A percentile compares a stretch with the other conserved stretches of the same genome.
phyloP scores from a whole-genome alignment of 225 moss, liverwort and hornwort genomes.

The Lunularia cruciata region DNA sequence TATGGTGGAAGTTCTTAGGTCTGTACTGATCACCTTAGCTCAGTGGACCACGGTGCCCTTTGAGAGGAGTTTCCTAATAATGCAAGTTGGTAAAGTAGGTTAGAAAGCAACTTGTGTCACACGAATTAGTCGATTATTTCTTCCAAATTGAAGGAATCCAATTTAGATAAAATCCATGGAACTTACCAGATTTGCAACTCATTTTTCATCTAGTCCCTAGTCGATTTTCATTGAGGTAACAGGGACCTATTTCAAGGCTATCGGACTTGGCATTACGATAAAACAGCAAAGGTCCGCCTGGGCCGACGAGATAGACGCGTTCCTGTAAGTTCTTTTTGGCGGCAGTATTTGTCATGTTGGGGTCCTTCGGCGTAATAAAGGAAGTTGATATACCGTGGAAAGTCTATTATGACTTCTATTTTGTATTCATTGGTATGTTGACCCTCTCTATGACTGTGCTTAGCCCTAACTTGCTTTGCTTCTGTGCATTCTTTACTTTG shows the following conservation, averaged over 20 bases:
- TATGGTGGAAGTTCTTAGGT: slow-evolving; percentile 98
- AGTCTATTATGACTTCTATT: too few species aligned
- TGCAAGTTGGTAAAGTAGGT: slow-evolving; percentile 5
- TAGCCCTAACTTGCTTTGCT: too few species aligned
- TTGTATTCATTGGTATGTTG: too few species aligned
- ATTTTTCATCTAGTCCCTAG: not conserved
- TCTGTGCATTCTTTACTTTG: too few species aligned
- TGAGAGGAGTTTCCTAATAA: slow-evolving; percentile 7
- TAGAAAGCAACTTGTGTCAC: slow-evolving; percentile 10
- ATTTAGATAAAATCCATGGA: slow-evolving; percentile 10
- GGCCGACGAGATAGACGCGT: slow-evolving; percentile 7
- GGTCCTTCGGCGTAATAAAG: slow-evolving; percentile 15
- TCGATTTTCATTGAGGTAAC: slow-evolving; percentile 1
- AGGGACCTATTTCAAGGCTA: not conserved
- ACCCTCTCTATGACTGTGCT: too few species aligned
- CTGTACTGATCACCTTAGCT: slow-evolving; percentile 49
- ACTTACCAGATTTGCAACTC: not conserved
- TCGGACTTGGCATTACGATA: not conserved
- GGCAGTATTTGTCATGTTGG: slow-evolving; percentile 11
- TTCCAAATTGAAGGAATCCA: slow-evolving; percentile 11
- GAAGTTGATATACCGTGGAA: not conserved
- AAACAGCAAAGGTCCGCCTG: not conserved
- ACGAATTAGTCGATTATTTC: slow-evolving; percentile 19
- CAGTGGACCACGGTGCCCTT: not conserved
- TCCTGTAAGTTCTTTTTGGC: slow-evolving; percentile 15